phyloP scores from a whole-genome alignment of 805 yeast genomes.

The Candida ulmi region DNA sequence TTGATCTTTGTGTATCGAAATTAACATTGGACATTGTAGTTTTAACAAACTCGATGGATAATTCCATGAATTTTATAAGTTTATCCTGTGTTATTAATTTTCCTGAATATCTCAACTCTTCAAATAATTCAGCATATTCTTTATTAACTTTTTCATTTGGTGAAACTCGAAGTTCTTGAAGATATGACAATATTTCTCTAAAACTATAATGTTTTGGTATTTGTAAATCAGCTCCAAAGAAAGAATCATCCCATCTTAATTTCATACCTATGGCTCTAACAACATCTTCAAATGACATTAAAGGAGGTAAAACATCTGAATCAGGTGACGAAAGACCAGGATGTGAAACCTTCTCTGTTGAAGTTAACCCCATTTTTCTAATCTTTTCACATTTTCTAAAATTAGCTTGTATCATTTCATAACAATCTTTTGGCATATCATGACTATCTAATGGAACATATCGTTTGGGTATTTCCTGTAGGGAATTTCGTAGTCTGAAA shows the following conservation, averaged over 20 bases:
- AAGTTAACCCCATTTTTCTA: slow-evolving; percentile 31
- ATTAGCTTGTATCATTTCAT: slow-evolving; percentile 33
- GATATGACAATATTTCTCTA: slow-evolving; percentile 34
- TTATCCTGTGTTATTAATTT: slow-evolving; percentile 50
- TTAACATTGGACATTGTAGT: slow-evolving; percentile 7
- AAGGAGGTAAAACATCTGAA: slow-evolving; percentile 31
- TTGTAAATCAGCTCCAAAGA: slow-evolving; percentile 29
- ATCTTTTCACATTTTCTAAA: slow-evolving; percentile 38
- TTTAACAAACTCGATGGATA: slow-evolving; percentile 30
- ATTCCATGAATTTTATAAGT: slow-evolving; percentile 53
- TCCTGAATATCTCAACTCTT: slow-evolving; percentile 62
- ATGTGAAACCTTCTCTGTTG: slow-evolving; percentile 40
- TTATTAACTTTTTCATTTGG: slow-evolving; percentile 13
- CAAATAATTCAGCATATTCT: slow-evolving; percentile 51
- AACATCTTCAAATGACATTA: slow-evolving; percentile 44
- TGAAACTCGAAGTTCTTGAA: slow-evolving; percentile 22
- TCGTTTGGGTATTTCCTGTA: slow-evolving; percentile 73
- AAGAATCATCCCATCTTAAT: slow-evolving; percentile 41
- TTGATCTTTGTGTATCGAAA: neutral
- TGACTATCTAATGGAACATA: slow-evolving; percentile 64
- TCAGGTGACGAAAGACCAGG: slow-evolving; percentile 46
- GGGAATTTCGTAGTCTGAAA: slow-evolving; percentile 46
- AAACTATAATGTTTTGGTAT: slow-evolving; percentile 36
- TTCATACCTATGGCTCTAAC: slow-evolving; percentile 56
- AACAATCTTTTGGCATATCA: slow-evolving; percentile 48